phyloP scores from a whole-genome alignment of 139 green algal genomes.

The Pseudopediastrum boryanum region DNA sequence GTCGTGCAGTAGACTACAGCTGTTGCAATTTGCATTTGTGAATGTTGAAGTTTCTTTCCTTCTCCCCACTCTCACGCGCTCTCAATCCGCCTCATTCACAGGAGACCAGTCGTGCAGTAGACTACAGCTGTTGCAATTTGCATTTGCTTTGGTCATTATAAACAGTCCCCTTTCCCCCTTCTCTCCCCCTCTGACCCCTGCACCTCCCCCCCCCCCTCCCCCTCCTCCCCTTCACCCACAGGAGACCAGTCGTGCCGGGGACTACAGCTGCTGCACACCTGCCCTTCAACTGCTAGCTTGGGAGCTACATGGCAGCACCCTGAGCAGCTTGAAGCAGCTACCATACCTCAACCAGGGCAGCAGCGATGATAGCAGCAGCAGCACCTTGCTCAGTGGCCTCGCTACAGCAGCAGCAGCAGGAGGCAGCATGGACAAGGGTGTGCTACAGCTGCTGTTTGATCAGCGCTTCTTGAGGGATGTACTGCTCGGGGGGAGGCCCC shows the following conservation, averaged over 20 bases:
- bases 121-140: too few relatives aligned
- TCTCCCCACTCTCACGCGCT: too few relatives aligned
- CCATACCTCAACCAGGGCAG: too few relatives aligned
- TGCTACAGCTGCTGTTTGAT: constrained; percentile 94
- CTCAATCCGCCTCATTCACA: too few relatives aligned
- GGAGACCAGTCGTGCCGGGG: constrained; percentile 70
- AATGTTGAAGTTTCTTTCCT: too few relatives aligned
- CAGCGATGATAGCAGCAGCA: background rate
- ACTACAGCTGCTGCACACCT: constrained; percentile 56
- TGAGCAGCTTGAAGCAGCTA: constrained; percentile 36
- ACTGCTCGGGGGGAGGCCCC: constrained; percentile 66
- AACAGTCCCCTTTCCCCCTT: too few relatives aligned
- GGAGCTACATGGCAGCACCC: constrained; percentile 61
- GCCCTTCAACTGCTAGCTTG: constrained; percentile 79
- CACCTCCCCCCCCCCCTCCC: background rate
- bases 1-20: too few relatives aligned
- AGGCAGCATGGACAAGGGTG: constrained; percentile 74
- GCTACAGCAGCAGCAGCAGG: background rate
- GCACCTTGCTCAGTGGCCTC: background rate
- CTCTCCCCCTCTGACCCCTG: too few relatives aligned
- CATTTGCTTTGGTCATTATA: too few relatives aligned
- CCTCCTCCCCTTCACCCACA: constrained; percentile 33
- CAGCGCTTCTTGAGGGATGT: constrained; percentile 75
- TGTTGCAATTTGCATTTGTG: too few relatives aligned
- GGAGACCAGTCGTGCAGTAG: too few relatives aligned